phyloP scores from a whole-genome alignment of 768 basidiomycete species.

The Strobilomyces echinocephalus region DNA sequence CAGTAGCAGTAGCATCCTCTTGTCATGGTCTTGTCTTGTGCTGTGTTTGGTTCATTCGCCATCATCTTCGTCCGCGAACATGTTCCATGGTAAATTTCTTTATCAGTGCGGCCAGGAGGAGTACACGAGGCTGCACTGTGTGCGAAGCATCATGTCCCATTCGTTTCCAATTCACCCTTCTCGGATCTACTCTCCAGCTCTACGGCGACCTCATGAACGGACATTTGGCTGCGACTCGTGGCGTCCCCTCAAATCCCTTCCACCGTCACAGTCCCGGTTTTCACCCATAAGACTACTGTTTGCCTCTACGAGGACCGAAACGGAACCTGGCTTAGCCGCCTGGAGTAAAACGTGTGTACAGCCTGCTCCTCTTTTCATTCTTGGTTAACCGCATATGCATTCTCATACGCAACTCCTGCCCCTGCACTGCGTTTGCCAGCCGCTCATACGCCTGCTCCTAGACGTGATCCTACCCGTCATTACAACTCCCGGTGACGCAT shows the following conservation, averaged over 20 bases:
- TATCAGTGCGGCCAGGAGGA: conserved; percentile 17
- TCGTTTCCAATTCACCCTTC: conserved; percentile 11
- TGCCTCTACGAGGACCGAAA: not conserved
- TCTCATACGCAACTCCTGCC: conserved; percentile 12
- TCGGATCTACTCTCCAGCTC: not conserved
- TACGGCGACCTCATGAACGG: not conserved
- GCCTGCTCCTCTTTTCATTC: conserved; percentile 18
- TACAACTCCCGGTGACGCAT: conserved; percentile 5
- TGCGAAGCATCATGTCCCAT: conserved; percentile 4
- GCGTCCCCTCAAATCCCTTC: not conserved
- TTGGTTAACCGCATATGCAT: conserved; percentile 15
- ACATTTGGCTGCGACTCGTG: not conserved
- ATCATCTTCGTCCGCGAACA: no score
- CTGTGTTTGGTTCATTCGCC: no score
- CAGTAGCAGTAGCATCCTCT: not conserved
- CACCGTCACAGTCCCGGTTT: not conserved
- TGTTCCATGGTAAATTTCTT: not conserved
- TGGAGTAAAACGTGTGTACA: conserved; percentile 1
- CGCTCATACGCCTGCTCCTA: conserved; percentile 4
- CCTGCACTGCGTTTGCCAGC: conserved; percentile 16
- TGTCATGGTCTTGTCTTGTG: no score
- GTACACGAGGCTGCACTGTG: conserved; percentile 22
- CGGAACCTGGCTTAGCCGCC: not conserved
- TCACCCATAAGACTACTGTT: not conserved
- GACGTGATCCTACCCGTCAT: conserved; percentile 4